Base-by-base conservation (phyloP, 2,329 filamentous ascomycete genomes). In the Botrytis galanthina region DNA sequence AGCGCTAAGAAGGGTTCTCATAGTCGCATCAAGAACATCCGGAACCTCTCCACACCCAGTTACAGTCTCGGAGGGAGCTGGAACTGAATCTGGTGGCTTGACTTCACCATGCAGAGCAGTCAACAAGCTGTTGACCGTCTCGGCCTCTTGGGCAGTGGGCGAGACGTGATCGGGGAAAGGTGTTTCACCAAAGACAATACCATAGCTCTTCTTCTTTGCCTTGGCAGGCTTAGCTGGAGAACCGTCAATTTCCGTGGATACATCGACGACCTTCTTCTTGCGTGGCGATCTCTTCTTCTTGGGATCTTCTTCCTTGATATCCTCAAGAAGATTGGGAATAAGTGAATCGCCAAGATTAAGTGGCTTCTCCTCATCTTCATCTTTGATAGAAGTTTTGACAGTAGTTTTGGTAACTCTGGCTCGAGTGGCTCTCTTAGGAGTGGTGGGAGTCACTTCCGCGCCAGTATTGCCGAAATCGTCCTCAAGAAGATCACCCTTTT, bases 81-180 rank as follows among this genome's bases (percentile, higher is more conserved):
- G 91, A 14, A 95, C 89, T 1, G 85, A 87, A n/a, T 88, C 84
- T 0, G 93, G 93, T 1, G 87, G 85, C 64, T 84, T 84, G 22
- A 91, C 86, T 71, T 88, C 85, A 2, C 92, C 92, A 78, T 97
- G 93, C 0, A 89, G 81, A 20, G 85, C 84, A 1, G 89, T 87
- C 0, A 97, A 86, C 3, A 95, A 83, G 1, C 84, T 83, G 72
- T 90, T 88, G 7, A 95, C 91, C 78, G 91, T 86, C 75, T 91
- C 86, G 79, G 93, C 95, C 77, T 93, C 89, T 69, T 90, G 87
- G 0, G 85, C 78, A 0, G 91, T 94, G 0, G 93, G 93, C 72
- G 86, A 87, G 4, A 81, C 77, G 81, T 89, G 91, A 73, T 91
- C 85, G 0, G 92, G 92, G 76, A 91, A 97, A 0, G 93, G 93